Percentiles rank a stretch among this genome's conserved stretches.
Evolutionary conservation across 345 rosid genomes (phyloP).

Genomic region (Arabidopsis arenosa): DNA sequence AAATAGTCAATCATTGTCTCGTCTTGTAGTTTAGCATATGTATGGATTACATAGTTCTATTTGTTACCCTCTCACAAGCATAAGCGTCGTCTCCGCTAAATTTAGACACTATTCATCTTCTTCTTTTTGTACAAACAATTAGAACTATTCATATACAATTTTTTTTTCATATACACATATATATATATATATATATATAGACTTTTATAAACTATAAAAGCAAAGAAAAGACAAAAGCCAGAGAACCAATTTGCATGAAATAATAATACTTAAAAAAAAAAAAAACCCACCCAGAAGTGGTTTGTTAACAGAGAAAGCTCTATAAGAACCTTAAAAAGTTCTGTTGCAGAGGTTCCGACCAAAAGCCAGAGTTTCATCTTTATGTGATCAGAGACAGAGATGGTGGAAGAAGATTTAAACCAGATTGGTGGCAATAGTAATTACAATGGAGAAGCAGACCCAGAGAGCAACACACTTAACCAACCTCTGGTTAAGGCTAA

Average conservation of each 20-base stretch:
- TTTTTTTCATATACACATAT: neutral
- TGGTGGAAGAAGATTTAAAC: conserved; percentile 58
- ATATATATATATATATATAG: neutral
- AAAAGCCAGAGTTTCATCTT: conserved; percentile 38
- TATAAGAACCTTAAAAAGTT: conserved; percentile 40
- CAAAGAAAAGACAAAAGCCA: conserved; percentile 14
- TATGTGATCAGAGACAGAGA: conserved; percentile 26
- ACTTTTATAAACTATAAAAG: conserved; percentile 13
- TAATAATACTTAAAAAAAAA: neutral
- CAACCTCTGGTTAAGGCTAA: conserved; percentile 81
- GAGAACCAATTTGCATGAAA: conserved; percentile 17
- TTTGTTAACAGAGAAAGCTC: conserved; percentile 36
- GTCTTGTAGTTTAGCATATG: conserved; percentile 30
- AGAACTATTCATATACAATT: no score
- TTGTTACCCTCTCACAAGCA: conserved; percentile 26
- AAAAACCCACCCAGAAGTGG: conserved; percentile 15
- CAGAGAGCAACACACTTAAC: conserved; percentile 62
- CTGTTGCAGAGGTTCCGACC: conserved; percentile 46
- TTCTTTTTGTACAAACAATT: no score
- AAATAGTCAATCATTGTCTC: conserved; percentile 38
- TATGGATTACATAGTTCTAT: conserved; percentile 33
- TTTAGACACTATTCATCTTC: conserved; percentile 2
- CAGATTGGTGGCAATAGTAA: conserved; percentile 33
- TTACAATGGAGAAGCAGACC: conserved; percentile 59
- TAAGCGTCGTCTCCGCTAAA: conserved; percentile 21